These are phyloP conservation scores for Metschnikowia matae DNA, from an alignment of 805 yeast species.

Conservation along the genomic window DNA sequence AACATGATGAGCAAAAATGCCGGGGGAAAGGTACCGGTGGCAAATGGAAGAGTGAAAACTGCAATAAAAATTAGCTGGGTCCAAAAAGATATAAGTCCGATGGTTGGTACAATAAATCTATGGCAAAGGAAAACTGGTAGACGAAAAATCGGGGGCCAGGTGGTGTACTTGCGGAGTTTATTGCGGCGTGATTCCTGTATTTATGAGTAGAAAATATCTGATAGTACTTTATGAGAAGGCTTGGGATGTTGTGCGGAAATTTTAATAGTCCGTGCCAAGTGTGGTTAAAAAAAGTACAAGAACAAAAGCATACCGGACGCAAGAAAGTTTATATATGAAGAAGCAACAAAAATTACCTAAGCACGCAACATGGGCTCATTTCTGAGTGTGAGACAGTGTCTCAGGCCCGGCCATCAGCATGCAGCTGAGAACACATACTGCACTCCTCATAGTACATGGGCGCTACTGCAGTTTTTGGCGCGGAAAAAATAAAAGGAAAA, in stretches of 20 bases:
- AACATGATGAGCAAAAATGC: constrained; percentile 18
- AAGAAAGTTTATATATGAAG: neutral
- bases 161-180: neutral
- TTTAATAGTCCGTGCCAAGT: neutral
- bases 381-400: constrained; percentile 1
- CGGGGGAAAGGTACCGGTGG: too few relatives aligned
- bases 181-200: constrained; percentile 4
- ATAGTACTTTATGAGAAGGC: neutral
- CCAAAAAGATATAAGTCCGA: too few relatives aligned
- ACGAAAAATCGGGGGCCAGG: neutral
- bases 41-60: too few relatives aligned
- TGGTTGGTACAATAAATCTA: neutral
- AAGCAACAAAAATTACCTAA: neutral
- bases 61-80: neutral
- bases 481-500: neutral
- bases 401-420: neutral
- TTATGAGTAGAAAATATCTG: neutral
- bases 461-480: neutral
- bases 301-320: neutral
- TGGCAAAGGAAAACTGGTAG: neutral
- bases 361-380: neutral
- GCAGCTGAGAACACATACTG: neutral
- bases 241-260: neutral
- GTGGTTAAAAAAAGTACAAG: neutral
- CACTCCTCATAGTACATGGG: neutral